These are phyloP conservation scores for Aquilaria agallochum DNA, from an alignment of 441 rosid genomes.

Conservation along the genomic window DNA sequence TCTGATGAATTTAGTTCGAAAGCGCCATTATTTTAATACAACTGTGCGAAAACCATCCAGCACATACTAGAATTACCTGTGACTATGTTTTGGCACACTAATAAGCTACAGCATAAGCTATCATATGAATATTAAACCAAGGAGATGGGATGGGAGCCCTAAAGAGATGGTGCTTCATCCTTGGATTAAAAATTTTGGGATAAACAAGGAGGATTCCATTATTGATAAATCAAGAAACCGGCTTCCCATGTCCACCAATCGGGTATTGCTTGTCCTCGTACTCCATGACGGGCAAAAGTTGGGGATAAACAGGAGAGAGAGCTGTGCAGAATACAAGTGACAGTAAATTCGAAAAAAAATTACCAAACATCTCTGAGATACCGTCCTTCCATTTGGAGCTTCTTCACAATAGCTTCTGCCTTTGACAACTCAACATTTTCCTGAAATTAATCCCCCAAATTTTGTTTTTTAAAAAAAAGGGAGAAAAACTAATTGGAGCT, in stretches of 20 bases:
- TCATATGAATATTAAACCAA: neutral
- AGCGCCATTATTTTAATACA: no score
- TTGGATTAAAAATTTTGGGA: neutral
- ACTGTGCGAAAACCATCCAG: neutral
- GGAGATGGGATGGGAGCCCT: neutral
- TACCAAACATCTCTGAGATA: slow-evolving; percentile 77
- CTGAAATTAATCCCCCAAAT: slow-evolving; percentile 19
- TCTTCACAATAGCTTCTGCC: slow-evolving; percentile 57
- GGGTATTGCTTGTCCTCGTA: slow-evolving; percentile 1
- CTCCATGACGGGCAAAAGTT: neutral
- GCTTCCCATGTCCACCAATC: slow-evolving; percentile 9
- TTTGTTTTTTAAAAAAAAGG: no score
- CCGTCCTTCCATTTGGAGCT: slow-evolving; percentile 59
- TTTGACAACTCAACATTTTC: slow-evolving; percentile 40
- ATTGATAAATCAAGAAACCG: slow-evolving; percentile 1
- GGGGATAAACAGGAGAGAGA: slow-evolving; percentile 14
- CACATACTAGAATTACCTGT: neutral
- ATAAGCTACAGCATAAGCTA: no score
- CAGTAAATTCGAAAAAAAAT: slow-evolving; percentile 22
- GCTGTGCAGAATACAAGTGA: slow-evolving; percentile 14
- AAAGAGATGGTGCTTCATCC: neutral
- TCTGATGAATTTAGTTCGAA: no score
- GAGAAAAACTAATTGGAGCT: neutral
- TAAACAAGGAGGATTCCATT: neutral
- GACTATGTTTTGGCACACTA: neutral